phyloP scores from a whole-genome alignment of 176 grass and related monocot species.

The Cymbopogon citratus region DNA sequence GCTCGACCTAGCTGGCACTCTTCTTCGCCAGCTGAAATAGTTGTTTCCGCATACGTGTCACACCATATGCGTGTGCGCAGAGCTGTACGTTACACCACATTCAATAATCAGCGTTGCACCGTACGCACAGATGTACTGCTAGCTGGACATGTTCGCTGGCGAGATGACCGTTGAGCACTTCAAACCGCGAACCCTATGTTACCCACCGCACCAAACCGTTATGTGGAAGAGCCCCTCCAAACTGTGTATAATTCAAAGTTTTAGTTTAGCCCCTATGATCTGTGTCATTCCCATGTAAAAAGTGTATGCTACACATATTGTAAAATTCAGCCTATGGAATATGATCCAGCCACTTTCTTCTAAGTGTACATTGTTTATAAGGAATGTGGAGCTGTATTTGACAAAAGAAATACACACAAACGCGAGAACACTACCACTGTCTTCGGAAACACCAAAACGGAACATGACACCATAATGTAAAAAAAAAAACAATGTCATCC shows the following conservation, averaged over 20 bases:
- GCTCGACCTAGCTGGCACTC: too few relatives aligned
- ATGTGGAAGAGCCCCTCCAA: too few relatives aligned
- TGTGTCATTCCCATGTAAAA: background rate
- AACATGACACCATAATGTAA: accelerated
- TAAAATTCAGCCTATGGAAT: background rate
- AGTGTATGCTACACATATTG: background rate
- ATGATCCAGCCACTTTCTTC: background rate
- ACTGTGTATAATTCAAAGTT: background rate
- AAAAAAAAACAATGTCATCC: background rate
- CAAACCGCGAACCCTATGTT: too few relatives aligned
- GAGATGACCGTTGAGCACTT: too few relatives aligned
- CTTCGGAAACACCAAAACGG: background rate
- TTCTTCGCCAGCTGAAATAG: too few relatives aligned
- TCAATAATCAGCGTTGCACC: too few relatives aligned
- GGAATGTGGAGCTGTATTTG: background rate
- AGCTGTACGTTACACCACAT: too few relatives aligned
- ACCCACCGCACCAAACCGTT: too few relatives aligned
- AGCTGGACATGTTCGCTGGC: too few relatives aligned
- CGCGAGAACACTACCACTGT: background rate
- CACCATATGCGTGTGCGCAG: too few relatives aligned
- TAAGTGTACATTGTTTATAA: background rate
- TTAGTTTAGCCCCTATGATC: background rate
- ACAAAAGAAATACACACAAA: background rate
- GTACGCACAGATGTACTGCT: too few relatives aligned
- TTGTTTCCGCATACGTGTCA: too few relatives aligned